phyloP scores from a whole-genome alignment of 352 stramenopile species.

The Globisporangium carolinianum region DNA sequence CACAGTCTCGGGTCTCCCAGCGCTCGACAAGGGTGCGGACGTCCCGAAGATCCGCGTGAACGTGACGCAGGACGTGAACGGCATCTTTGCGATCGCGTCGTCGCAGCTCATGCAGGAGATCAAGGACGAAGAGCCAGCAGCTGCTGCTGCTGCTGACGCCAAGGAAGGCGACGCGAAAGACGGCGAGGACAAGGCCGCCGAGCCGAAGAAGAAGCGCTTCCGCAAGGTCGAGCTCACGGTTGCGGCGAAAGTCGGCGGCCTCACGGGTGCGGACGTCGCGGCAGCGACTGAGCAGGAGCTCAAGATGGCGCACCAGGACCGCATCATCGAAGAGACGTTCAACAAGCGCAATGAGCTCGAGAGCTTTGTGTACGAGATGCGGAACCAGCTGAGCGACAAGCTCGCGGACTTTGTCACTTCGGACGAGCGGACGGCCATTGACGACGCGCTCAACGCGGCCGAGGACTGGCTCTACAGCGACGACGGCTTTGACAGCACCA shows the following conservation, averaged over 20 bases:
- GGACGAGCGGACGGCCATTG: conserved; percentile 86
- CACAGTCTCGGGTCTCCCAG: conserved; percentile 86
- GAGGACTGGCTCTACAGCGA: conserved; percentile 99
- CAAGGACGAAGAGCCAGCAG: conserved; percentile 76
- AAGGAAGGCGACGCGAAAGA: conserved; percentile 56
- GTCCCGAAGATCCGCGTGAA: conserved; percentile 93
- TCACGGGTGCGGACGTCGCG: conserved; percentile 50
- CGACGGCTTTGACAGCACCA: conserved; percentile 97
- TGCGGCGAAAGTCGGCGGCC: conserved; percentile 46
- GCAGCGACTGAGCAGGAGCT: conserved; percentile 88
- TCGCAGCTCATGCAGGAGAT: conserved; percentile 98
- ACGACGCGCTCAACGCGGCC: conserved; percentile 83
- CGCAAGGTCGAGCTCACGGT: conserved; percentile 85
- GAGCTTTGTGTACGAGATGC: conserved; percentile 99
- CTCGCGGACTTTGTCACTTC: conserved; percentile 85
- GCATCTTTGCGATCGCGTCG: conserved; percentile 92
- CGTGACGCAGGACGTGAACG: conserved; percentile 97
- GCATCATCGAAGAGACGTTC: conserved; percentile 94
- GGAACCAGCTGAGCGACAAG: conserved; percentile 90
- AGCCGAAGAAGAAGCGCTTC: conserved; percentile 95
- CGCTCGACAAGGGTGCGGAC: conserved; percentile 71
- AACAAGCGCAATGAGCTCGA: conserved; percentile 99
- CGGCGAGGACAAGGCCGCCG: conserved; percentile 60
- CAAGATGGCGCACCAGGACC: conserved; percentile 94
- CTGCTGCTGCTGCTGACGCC: conserved; percentile 45